phyloP scores from a whole-genome alignment of 106 monocot species.

The Platanthera zijinensis region DNA sequence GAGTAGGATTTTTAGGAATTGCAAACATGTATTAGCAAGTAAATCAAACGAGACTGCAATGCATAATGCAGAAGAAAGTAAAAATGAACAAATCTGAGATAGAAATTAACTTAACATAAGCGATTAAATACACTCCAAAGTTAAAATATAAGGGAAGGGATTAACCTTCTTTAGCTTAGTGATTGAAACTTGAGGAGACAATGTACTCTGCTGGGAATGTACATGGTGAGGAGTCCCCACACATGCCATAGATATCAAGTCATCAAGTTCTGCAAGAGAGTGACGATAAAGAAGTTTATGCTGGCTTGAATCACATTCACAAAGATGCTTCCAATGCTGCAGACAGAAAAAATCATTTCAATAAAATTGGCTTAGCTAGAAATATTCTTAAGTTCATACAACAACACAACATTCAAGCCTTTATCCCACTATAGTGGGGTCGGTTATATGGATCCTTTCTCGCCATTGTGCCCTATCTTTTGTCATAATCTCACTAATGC shows the following conservation, averaged over 20 bases:
- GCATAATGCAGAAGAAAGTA: not conserved
- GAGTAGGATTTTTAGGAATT: not conserved
- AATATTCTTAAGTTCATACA: no score
- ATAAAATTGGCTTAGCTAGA: not conserved
- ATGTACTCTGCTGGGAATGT: not conserved
- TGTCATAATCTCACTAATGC: no score
- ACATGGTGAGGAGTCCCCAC: not conserved
- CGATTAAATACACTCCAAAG: not conserved
- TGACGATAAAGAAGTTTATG: constrained; percentile 63
- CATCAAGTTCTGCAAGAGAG: constrained; percentile 61
- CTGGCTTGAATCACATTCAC: constrained; percentile 62
- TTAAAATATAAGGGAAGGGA: not conserved
- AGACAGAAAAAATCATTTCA: constrained; percentile 1
- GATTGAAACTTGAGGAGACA: not conserved
- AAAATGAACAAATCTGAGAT: not conserved
- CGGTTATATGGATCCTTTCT: no score
- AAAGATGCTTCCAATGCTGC: constrained; percentile 78
- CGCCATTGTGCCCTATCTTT: no score
- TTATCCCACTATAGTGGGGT: no score
- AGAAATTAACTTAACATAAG: not conserved
- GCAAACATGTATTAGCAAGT: not conserved
- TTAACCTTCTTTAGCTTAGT: constrained; percentile 1
- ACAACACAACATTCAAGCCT: no score
- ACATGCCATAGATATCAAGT: constrained; percentile 28
- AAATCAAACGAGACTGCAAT: not conserved